Conservation (phyloP, 495 filamentous ascomycete genomes). For the Lasiosphaeria miniovina region DNA sequence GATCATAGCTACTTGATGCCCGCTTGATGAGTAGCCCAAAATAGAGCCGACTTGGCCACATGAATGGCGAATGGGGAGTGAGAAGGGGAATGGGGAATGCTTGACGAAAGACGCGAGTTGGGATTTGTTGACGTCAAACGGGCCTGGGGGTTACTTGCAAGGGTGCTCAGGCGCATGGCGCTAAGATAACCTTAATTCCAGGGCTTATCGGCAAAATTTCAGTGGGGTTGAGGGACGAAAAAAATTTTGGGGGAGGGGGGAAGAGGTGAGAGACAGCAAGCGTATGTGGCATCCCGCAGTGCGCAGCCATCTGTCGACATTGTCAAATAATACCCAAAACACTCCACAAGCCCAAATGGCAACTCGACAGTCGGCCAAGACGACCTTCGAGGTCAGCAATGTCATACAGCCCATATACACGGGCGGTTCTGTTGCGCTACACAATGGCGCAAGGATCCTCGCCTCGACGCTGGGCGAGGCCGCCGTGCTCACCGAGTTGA, state of each 20-base stretch:
- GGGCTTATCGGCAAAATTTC: slow-evolving; percentile 24
- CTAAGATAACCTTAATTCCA: slow-evolving; percentile 42
- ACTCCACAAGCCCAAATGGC: slow-evolving; percentile 40
- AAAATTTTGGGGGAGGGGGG: slow-evolving; percentile 16
- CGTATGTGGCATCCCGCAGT: neutral
- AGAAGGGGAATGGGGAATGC: no score
- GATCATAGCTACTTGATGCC: no score
- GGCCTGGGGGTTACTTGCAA: neutral
- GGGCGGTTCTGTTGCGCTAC: slow-evolving; percentile 81
- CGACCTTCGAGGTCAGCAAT: slow-evolving; percentile 78
- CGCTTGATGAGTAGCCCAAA: no score
- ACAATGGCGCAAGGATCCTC: slow-evolving; percentile 76
- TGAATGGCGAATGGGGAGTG: no score
- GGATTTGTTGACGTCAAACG: neutral
- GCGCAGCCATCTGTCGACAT: neutral
- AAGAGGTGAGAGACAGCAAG: slow-evolving; percentile 11
- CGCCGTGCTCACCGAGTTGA: slow-evolving; percentile 79
- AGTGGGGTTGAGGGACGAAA: slow-evolving; percentile 6
- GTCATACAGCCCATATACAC: slow-evolving; percentile 92
- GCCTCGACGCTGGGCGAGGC: slow-evolving; percentile 86
- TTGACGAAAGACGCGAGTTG: no score
- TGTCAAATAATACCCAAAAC: neutral
- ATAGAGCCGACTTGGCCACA: neutral
- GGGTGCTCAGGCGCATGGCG: slow-evolving; percentile 18
- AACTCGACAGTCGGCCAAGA: slow-evolving; percentile 55